Evolutionary conservation across 441 rosid genomes (phyloP).

Genomic region (Francoa sonchifolia): DNA sequence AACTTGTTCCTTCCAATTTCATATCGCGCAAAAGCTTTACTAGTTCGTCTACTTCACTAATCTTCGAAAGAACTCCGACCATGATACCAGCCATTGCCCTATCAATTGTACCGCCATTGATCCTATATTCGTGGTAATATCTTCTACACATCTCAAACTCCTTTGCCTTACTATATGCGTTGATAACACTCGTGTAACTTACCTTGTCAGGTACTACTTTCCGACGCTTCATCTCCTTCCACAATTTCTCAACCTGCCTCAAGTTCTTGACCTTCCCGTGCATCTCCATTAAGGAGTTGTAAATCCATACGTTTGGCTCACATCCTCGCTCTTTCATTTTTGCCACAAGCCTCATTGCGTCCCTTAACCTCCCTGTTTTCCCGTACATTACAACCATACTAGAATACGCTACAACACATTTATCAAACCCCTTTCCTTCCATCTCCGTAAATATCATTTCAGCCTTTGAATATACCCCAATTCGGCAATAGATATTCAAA

Average conservation of each 20-base stretch:
- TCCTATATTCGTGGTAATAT: conserved; percentile 49
- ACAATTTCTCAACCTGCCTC: conserved; percentile 63
- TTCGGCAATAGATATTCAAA: conserved; percentile 48
- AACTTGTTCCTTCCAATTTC: conserved; percentile 39
- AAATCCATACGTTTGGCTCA: conserved; percentile 70
- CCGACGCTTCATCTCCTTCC: conserved; percentile 74
- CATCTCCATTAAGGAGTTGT: conserved; percentile 72
- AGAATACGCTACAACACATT: conserved; percentile 71
- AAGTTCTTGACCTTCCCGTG: conserved; percentile 54
- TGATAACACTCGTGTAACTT: conserved; percentile 51
- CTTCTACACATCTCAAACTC: conserved; percentile 51
- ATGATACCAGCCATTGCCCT: conserved; percentile 68
- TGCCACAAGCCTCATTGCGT: conserved; percentile 57
- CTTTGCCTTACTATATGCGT: conserved; percentile 49
- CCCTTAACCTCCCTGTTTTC: conserved; percentile 43
- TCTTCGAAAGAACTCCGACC: conserved; percentile 76
- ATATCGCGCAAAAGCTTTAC: conserved; percentile 63
- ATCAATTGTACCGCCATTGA: conserved; percentile 43
- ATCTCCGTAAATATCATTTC: conserved; percentile 51
- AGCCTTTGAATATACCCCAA: conserved; percentile 41
- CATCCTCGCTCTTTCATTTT: conserved; percentile 73
- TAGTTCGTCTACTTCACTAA: conserved; percentile 47
- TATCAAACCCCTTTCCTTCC: conserved; percentile 56
- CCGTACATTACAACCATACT: conserved; percentile 72
- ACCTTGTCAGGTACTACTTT: conserved; percentile 62